Conservation (phyloP, 2,329 filamentous ascomycete species). For the Botrytis aclada region DNA sequence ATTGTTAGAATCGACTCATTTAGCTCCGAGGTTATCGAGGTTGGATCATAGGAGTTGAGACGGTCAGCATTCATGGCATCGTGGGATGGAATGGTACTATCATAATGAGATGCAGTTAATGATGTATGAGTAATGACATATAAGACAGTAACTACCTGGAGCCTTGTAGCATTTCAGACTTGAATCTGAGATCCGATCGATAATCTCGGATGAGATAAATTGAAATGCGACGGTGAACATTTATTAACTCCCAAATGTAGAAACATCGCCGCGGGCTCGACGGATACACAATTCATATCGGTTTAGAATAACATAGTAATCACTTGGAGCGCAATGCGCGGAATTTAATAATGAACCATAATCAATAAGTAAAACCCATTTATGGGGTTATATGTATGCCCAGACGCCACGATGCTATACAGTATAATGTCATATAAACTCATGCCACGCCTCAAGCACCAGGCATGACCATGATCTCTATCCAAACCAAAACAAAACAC, state of each 20-base stretch:
- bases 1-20: neutral
- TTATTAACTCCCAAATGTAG: no score
- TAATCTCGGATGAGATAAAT: neutral
- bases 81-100: neutral
- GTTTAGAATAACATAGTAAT: neutral
- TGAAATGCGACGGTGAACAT: no score
- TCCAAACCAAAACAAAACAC: conserved; percentile 8
- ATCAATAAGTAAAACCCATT: neutral
- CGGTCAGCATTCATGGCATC: neutral
- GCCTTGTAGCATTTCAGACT: neutral
- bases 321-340: neutral
- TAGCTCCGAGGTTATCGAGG: neutral
- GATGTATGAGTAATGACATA: neutral
- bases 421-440: conserved; percentile 1
- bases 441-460: neutral
- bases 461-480: conserved; percentile 4
- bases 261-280: no score
- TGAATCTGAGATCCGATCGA: neutral
- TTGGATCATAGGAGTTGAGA: neutral
- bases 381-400: neutral
- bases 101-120: neutral
- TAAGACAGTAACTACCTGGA: neutral
- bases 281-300: neutral
- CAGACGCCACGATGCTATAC: conserved; percentile 11
- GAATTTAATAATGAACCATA: neutral